Conservation (phyloP, 192 early-diverging fungal species). For the Coemansia sp. region DNA sequence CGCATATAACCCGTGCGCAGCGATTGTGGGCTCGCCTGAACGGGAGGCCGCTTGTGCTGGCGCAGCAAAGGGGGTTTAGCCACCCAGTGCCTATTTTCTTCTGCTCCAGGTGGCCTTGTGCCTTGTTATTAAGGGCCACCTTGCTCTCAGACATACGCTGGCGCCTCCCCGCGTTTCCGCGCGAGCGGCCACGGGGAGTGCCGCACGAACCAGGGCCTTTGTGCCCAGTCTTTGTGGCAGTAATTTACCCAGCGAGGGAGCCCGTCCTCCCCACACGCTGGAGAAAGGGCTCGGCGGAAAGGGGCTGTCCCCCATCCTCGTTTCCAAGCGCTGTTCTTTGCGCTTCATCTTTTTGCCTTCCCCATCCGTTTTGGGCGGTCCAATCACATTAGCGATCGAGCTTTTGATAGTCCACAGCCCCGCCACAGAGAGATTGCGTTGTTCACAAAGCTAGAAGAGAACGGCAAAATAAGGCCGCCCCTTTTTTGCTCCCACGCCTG, state of each 20-base stretch:
- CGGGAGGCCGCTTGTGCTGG: neutral
- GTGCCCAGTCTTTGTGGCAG: conserved; percentile 6
- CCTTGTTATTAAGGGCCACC: neutral
- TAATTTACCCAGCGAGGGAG: conserved; percentile 10
- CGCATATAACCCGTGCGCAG: neutral
- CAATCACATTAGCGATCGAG: conserved; percentile 16
- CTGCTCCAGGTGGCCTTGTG: neutral
- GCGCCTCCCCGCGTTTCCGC: neutral
- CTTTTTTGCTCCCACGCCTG: neutral
- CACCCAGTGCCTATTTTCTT: neutral
- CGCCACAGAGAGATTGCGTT: neutral
- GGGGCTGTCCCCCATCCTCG: neutral
- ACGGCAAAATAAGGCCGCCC: neutral
- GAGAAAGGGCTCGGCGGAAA: neutral
- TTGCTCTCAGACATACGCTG: neutral
- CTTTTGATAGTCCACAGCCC: conserved; percentile 14
- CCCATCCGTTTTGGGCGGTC: conserved; percentile 8
- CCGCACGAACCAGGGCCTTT: neutral
- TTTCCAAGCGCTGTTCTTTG: neutral
- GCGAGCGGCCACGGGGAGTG: neutral
- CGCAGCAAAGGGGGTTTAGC: neutral
- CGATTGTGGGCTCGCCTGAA: conserved; percentile 4
- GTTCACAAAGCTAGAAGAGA: neutral
- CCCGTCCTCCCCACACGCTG: neutral
- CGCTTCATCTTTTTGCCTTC: conserved; percentile 4